Evolutionary conservation across 495 filamentous ascomycete genomes (phyloP).

Genomic region (Hypoxylon lienhwacheense): DNA sequence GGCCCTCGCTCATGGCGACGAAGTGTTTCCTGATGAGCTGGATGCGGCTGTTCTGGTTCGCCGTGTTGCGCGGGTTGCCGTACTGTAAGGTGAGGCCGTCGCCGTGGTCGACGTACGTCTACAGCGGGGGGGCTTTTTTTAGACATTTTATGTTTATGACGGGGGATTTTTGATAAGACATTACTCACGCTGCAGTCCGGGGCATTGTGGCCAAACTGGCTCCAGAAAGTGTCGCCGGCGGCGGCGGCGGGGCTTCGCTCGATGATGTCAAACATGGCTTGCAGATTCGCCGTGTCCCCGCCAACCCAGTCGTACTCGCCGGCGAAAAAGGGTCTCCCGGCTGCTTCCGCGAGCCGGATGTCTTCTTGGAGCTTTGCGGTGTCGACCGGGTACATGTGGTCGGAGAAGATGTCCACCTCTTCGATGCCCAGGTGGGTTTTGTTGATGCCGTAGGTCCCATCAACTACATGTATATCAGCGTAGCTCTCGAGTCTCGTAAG

Average conservation of each 20-base stretch:
- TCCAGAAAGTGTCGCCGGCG: slow-evolving; percentile 54
- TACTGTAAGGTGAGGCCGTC: slow-evolving; percentile 55
- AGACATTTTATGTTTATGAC: background rate
- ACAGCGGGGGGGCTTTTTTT: background rate
- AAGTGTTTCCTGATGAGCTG: slow-evolving; percentile 50
- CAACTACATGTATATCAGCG: slow-evolving; percentile 40
- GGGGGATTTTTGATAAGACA: too few species aligned
- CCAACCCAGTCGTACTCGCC: slow-evolving; percentile 59
- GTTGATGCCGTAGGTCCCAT: slow-evolving; percentile 61
- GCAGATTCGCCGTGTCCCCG: slow-evolving; percentile 39
- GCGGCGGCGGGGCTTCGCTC: slow-evolving; percentile 46
- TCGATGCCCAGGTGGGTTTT: slow-evolving; percentile 48
- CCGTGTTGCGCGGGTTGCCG: slow-evolving; percentile 51
- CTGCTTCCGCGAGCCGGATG: slow-evolving; percentile 44
- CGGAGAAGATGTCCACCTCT: slow-evolving; percentile 55
- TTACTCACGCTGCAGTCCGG: slow-evolving; percentile 51
- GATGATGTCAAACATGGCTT: slow-evolving; percentile 49
- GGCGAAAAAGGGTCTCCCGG: slow-evolving; percentile 51
- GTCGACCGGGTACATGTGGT: slow-evolving; percentile 58
- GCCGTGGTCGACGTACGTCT: slow-evolving; percentile 45
- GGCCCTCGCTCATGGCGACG: slow-evolving; percentile 45
- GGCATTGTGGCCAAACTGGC: slow-evolving; percentile 55
- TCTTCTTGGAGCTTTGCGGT: slow-evolving; percentile 47
- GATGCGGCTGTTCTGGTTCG: slow-evolving; percentile 45
- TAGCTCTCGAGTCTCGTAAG: background rate